Evolutionary conservation across 768 basidiomycete genomes (phyloP).

Genomic region (Plicaturopsis crispa): DNA sequence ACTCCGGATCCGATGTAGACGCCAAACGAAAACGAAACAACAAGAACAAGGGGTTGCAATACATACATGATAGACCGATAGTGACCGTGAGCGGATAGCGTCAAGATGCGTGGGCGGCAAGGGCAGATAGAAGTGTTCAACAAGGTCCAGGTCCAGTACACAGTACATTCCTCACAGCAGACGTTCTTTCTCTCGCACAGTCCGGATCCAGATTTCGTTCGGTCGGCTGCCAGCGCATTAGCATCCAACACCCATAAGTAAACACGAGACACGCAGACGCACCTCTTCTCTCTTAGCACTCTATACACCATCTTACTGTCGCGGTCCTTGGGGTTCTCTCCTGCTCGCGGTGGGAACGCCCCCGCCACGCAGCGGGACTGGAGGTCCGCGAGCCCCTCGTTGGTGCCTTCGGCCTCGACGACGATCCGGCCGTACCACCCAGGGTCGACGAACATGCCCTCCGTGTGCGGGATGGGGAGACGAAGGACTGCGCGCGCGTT

Average conservation of each 20-base stretch:
- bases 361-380: conserved; percentile 65
- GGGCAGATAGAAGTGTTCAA: too few species aligned
- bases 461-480: conserved; percentile 48
- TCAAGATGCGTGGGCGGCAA: too few species aligned
- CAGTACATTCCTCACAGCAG: conserved; percentile 39
- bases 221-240: conserved; percentile 36
- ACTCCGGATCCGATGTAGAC: too few species aligned
- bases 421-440: conserved; percentile 83
- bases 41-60: too few species aligned
- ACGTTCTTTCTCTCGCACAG: conserved; percentile 61
- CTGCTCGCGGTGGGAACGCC: conserved; percentile 55
- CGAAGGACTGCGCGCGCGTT: conserved; percentile 24
- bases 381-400: conserved; percentile 75
- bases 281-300: conserved; percentile 76
- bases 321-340: conserved; percentile 28
- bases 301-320: conserved; percentile 55
- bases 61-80: too few species aligned
- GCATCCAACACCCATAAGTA: conserved; percentile 3
- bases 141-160: too few species aligned
- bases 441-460: conserved; percentile 56
- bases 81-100: too few species aligned
- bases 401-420: conserved; percentile 82
- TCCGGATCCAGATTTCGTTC: conserved; percentile 64
- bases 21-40: too few species aligned
- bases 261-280: conserved; percentile 11